Evolutionary conservation across 352 stramenopile genomes (phyloP), one percentile per base, ranked within the genome.

Genomic region (Pythium phragmiticola): DNA sequence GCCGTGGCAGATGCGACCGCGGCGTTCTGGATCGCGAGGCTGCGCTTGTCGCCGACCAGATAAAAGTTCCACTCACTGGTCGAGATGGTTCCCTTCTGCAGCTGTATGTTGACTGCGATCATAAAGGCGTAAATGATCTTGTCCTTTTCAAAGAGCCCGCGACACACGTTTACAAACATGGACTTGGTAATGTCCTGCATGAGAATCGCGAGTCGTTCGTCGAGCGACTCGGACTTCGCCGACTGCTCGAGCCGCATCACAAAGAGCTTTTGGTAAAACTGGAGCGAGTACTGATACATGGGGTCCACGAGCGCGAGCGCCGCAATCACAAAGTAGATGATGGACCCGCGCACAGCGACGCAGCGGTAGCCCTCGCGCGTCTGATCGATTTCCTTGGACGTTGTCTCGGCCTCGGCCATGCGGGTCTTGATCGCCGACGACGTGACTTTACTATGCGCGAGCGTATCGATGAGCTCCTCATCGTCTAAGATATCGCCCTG

Each of bases 51-150:
- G 1, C 92, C 93, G 2, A 98, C 78, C 4, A 97, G 59, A 54
- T 97, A 97, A 63, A 91, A 94, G 19, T 76, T 80, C 92, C 92
- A 98, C 63, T 98, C 90, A 7, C 37, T 69, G 3, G 73, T 52
- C 0, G 74, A 80, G 59, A 97, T 95, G 0, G 73, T 71, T 34
- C 82, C 83, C 19, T 73, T 72, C 55, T 97, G 88, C 1, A 95
- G 65, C 4, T 94, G 49, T 59, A 98, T 97, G 34, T 88, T 93
- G 19, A 87, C 75, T 3, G 84, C 89, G 42, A 98, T 97, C 75
- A 97, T 96, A 65, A 98, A 96, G 12, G 93, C 87, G 71, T 96
- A 98, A 19, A 98, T 80, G 47, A 98, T 84, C 71, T 98, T 98
- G 75, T 98, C 89, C 53, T 95, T 96, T 68, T 98, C 94, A 63